These are phyloP conservation scores for Oxytropis ochrocephala DNA, from an alignment of 306 rosid species.

Conservation along the genomic window DNA sequence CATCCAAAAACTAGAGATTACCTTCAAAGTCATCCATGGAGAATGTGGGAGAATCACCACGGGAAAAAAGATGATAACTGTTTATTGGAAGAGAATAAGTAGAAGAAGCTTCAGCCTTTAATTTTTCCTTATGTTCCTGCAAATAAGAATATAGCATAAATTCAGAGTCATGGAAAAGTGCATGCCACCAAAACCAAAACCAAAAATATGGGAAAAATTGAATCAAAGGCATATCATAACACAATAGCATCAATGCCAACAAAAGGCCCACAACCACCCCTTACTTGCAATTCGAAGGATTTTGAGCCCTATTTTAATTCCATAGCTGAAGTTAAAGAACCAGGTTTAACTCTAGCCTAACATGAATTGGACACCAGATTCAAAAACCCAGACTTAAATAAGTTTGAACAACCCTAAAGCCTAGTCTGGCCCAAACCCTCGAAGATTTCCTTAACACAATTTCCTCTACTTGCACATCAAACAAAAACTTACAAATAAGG, in stretches of 20 bases:
- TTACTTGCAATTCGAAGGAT: neutral
- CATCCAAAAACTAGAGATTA: constrained; percentile 26
- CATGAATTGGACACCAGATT: neutral
- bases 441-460: constrained; percentile 3
- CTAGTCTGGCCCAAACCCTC: neutral
- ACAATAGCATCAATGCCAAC: neutral
- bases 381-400: neutral
- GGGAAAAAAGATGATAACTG: constrained; percentile 27
- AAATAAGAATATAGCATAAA: constrained; percentile 17
- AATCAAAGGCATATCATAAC: neutral
- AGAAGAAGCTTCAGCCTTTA: constrained; percentile 70
- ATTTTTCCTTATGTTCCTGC: constrained; percentile 73
- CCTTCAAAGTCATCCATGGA: constrained; percentile 96
- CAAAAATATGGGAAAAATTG: neutral
- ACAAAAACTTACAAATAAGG: neutral
- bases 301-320: neutral
- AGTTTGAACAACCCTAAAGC: neutral
- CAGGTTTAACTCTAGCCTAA: neutral
- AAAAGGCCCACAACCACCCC: neutral
- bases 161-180: constrained; percentile 3
- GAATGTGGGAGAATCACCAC: constrained; percentile 50
- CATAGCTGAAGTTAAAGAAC: neutral
- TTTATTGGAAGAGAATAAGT: constrained; percentile 38
- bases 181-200: neutral
- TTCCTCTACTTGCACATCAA: constrained; percentile 5